These are phyloP conservation scores for Metrosideros polymorpha DNA, from an alignment of 441 rosid genomes.

Conservation along the genomic window DNA sequence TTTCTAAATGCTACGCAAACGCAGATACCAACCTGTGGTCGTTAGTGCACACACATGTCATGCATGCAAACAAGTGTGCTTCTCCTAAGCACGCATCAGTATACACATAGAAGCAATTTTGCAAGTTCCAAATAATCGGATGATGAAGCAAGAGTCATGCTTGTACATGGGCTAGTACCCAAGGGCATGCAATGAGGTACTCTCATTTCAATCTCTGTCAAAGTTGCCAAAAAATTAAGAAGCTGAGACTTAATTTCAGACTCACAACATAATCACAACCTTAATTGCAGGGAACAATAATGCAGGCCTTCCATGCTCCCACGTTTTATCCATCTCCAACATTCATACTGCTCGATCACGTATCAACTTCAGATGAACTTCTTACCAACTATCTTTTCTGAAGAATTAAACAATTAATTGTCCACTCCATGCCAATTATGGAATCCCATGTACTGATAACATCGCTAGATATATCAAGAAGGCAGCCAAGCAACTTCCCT, in stretches of 20 bases:
- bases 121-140: background rate
- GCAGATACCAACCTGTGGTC: background rate
- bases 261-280: background rate
- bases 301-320: background rate
- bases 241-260: background rate
- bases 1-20: background rate
- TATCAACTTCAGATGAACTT: background rate
- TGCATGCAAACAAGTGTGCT: background rate
- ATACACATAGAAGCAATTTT: background rate
- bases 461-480: background rate
- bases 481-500: background rate
- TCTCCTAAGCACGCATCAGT: background rate
- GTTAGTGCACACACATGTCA: background rate
- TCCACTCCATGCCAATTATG: background rate
- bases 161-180: background rate
- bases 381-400: background rate
- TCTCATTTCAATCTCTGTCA: background rate
- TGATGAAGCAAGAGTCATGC: background rate
- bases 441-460: background rate
- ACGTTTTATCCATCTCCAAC: background rate
- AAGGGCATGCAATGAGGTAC: background rate
- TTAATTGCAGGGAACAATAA: background rate
- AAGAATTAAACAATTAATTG: background rate
- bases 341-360: background rate
- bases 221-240: background rate